A percentile compares a stretch with the other conserved stretches of the same genome.
phyloP scores from a whole-genome alignment of 306 rosid species.

The Canavalia ensiformis region DNA sequence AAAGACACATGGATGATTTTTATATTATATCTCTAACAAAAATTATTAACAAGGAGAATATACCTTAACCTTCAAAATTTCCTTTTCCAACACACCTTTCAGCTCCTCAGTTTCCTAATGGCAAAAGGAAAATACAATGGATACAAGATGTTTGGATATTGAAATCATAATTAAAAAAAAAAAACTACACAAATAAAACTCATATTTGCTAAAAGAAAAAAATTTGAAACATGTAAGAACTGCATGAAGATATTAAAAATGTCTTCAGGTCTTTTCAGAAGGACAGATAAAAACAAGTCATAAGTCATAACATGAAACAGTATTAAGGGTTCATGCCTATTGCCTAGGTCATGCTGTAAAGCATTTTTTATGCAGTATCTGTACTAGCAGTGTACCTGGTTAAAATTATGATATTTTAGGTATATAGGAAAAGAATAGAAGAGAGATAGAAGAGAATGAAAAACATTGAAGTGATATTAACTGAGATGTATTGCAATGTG shows the following conservation, averaged over 20 bases:
- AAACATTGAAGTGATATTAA: too few species aligned
- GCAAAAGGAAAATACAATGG: conserved; percentile 44
- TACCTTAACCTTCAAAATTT: conserved; percentile 78
- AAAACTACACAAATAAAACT: neutral
- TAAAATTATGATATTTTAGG: too few species aligned
- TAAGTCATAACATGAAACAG: too few species aligned
- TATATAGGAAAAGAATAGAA: too few species aligned
- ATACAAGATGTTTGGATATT: conserved; percentile 24
- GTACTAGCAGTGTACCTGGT: too few species aligned
- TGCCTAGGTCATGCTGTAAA: too few species aligned
- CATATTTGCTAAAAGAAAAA: neutral
- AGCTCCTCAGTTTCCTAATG: conserved; percentile 96
- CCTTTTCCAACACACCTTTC: conserved; percentile 75
- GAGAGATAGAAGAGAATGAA: too few species aligned
- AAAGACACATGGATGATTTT: neutral
- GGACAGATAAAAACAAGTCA: too few species aligned
- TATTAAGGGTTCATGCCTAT: too few species aligned
- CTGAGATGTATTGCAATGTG: too few species aligned
- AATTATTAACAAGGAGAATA: conserved; percentile 22
- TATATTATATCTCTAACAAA: neutral
- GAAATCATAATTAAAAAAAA: conserved; percentile 8
- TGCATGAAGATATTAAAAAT: neutral
- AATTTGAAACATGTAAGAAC: neutral
- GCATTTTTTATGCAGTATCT: too few species aligned
- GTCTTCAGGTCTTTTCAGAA: too few species aligned